A percentile compares a stretch with the other conserved stretches of the same genome.
phyloP scores from a whole-genome alignment of 345 rosid species.

The Camelina sativa region DNA sequence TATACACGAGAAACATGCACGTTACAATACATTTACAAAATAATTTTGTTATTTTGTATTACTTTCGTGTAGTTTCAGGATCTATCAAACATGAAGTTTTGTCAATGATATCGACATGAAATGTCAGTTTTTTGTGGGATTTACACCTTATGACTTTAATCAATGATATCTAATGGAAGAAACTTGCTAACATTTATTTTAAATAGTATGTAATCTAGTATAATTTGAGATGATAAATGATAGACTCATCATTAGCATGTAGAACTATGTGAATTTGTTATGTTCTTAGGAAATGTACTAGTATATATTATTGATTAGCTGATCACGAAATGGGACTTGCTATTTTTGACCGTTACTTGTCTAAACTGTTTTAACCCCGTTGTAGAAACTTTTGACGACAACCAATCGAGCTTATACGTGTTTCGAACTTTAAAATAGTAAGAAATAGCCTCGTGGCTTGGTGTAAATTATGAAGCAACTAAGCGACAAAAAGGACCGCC shows the following conservation, averaged over 20 bases:
- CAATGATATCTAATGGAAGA: background rate
- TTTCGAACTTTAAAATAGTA: background rate
- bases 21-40: background rate
- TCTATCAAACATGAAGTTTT: background rate
- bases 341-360: background rate
- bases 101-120: background rate
- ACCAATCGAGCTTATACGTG: background rate
- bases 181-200: too few relatives aligned
- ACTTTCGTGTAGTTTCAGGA: background rate
- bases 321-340: too few relatives aligned
- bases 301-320: too few relatives aligned
- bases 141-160: background rate
- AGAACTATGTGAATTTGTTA: background rate
- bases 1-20: background rate
- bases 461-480: slow-evolving; percentile 22
- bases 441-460: background rate
- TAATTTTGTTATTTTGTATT: background rate
- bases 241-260: background rate
- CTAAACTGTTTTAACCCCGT: background rate
- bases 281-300: background rate
- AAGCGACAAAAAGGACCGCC: slow-evolving; percentile 39
- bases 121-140: background rate
- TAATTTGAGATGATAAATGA: background rate
- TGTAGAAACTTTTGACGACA: background rate
- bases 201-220: too few relatives aligned